Evolutionary conservation across 2,329 filamentous ascomycete species (phyloP).

Genomic region (Coniochaeta sp.): DNA sequence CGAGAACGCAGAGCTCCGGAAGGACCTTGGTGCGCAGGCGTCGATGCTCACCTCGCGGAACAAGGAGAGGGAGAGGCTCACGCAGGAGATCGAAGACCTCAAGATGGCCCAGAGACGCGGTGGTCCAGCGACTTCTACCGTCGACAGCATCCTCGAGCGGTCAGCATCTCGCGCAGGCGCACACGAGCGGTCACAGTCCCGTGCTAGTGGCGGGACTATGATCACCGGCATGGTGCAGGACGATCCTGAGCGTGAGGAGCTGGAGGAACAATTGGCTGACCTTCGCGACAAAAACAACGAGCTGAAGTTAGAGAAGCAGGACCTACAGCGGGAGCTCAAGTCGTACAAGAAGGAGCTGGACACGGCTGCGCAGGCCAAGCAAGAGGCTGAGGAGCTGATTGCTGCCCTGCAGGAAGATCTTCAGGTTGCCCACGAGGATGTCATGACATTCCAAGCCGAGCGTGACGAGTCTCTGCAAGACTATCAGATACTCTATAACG

Average conservation of each 20-base stretch:
- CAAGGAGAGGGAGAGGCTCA: conserved; percentile 87
- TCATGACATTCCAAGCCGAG: conserved; percentile 72
- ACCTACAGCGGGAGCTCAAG: conserved; percentile 76
- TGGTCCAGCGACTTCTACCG: conserved; percentile 54
- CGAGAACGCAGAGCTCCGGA: conserved; percentile 85
- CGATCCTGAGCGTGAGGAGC: conserved; percentile 76
- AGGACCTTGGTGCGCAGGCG: conserved; percentile 90
- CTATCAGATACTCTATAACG: conserved; percentile 32
- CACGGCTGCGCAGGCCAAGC: conserved; percentile 56
- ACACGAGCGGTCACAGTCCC: conserved; percentile 65
- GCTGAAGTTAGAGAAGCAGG: conserved; percentile 82
- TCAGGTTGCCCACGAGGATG: conserved; percentile 69
- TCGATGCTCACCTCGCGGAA: conserved; percentile 97
- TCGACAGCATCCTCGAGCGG: conserved; percentile 90
- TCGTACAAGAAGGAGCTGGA: conserved; percentile 76
- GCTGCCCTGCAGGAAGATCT: conserved; percentile 72
- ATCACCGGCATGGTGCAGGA: conserved; percentile 48
- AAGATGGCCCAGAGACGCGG: conserved; percentile 79
- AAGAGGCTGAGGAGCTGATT: conserved; percentile 50
- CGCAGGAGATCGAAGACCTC: conserved; percentile 94
- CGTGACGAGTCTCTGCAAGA: conserved; percentile 77
- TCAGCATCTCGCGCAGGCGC: conserved; percentile 75
- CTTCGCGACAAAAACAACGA: conserved; percentile 82
- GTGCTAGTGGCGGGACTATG: conserved; percentile 62
- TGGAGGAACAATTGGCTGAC: conserved; percentile 77